Conservation (phyloP, 2,329 filamentous ascomycete species). For the Pseudogymnoascus sp. region DNA sequence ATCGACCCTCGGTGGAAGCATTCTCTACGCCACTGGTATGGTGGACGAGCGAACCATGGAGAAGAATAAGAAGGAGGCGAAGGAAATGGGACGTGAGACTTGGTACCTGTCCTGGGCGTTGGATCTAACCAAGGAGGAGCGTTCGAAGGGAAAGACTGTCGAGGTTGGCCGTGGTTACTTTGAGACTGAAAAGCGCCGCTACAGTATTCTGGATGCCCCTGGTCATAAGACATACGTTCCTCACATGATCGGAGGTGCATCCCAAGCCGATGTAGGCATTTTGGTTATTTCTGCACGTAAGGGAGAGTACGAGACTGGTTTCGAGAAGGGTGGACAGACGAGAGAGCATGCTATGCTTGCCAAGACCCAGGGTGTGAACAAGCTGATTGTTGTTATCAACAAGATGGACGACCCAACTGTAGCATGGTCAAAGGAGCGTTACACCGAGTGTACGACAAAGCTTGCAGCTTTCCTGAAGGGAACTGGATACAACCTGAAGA, state of each 20-base stretch:
- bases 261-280: constrained; percentile 88
- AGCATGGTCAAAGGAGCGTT: constrained; percentile 88
- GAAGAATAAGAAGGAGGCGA: constrained; percentile 95
- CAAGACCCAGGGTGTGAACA: constrained; percentile 97
- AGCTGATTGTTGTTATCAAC: constrained; percentile 89
- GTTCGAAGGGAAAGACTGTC: constrained; percentile 94
- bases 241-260: constrained; percentile 94
- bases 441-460: constrained; percentile 88
- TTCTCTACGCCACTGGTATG: constrained; percentile 92
- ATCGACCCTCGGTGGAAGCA: constrained; percentile 88
- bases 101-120: constrained; percentile 99
- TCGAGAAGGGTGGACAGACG: constrained; percentile 93
- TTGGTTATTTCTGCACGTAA: constrained; percentile 94
- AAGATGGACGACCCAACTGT: constrained; percentile 99
- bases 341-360: constrained; percentile 96
- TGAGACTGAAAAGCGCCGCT: constrained; percentile 91
- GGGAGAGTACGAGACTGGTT: constrained; percentile 97
- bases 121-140: constrained; percentile 93
- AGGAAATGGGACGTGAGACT: constrained; percentile 90
- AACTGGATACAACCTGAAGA: constrained; percentile 90
- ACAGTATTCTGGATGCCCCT: constrained; percentile 93
- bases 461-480: constrained; percentile 80
- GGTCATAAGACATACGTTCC: constrained; percentile 98
- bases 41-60: constrained; percentile 98
- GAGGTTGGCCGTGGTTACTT: constrained; percentile 95